Base-by-base conservation (phyloP, 2,329 filamentous ascomycete species). In the Furcasterigmium sp. region DNA sequence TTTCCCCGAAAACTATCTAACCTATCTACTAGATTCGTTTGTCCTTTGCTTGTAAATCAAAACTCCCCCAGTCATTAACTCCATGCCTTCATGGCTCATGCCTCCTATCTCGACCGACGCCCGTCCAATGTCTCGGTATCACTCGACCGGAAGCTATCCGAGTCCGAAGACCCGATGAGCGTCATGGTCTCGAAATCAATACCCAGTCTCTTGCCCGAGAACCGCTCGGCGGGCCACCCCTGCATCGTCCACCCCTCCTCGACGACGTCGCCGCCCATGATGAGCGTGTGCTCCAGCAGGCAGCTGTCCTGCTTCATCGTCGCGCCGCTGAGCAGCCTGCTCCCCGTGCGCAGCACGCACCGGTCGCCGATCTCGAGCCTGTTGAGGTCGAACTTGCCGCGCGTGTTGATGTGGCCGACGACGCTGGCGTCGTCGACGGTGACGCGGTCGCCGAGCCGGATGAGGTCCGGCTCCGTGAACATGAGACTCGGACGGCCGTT, bases 381-480 rank as follows among this genome's bases (percentile, higher is more conserved):
- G 52, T 79, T 78, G 29, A 80, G 57, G 49, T 76, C 69, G 50
- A 79, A 80, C 42, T 73, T 74, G 38, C 76, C 76, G 3, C 75
- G 60, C 0, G 72, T 76, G 54, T 80, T 79, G 54, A 80, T 70
- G 52, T 80, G 76, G 6, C 63, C 71, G 7, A 80, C 75, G 6
- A 80, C 58, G 51, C 72, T 76, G 1, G 75, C 73, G 51, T 80
- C 75, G 43, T 80, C 76, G 1, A 79, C 68, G 1, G 61, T 60
- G 1, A 78, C 75, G 2, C 76, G 58, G 49, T 77, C 68, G 3
- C 76, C 76, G 2, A 79, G 57, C 0, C 63, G 72, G 13, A 80
- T 60, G 7, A 80, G 63, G 44, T 80, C 76, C 1, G 76, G 76
- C 58, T 80, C 76, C 0, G 76, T 80, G 50, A 80, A 76, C 54